Evolutionary conservation across 163 green algal species (phyloP).

Genomic region (Scenedesmus sp.): DNA sequence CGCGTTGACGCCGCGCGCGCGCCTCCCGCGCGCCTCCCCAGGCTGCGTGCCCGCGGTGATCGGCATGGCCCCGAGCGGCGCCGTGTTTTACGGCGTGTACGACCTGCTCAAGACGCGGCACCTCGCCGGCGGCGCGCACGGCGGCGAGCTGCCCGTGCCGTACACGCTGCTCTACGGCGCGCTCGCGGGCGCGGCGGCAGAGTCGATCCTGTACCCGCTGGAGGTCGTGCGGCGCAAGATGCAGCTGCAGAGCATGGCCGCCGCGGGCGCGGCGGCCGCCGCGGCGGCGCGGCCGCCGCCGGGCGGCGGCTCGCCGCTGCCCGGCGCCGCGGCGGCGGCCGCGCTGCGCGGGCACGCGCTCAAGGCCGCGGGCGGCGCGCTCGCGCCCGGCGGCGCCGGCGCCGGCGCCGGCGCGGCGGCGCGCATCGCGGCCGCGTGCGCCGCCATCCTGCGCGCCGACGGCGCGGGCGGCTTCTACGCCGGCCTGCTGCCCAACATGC

Average conservation of each 20-base stretch:
- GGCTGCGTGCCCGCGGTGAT: constrained; percentile 78
- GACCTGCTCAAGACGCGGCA: constrained; percentile 74
- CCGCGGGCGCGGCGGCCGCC: neutral
- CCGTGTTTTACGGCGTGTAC: constrained; percentile 86
- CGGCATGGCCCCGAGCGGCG: constrained; percentile 75
- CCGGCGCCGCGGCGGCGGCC: no score
- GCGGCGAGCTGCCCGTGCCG: constrained; percentile 50
- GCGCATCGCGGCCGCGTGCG: constrained; percentile 44
- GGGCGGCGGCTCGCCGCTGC: no score
- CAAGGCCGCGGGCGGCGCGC: neutral
- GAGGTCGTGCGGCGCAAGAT: constrained; percentile 81
- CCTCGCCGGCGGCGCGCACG: constrained; percentile 19
- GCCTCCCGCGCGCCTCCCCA: constrained; percentile 16
- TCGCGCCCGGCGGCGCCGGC: neutral
- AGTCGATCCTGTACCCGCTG: constrained; percentile 75
- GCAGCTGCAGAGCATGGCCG: constrained; percentile 66
- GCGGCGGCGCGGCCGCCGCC: neutral
- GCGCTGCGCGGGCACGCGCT: constrained; percentile 37
- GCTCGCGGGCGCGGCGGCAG: constrained; percentile 61
- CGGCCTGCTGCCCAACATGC: constrained; percentile 68
- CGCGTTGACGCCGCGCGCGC: no score
- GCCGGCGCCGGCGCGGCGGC: constrained; percentile 1
- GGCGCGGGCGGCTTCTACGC: constrained; percentile 74
- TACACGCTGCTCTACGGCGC: constrained; percentile 76
- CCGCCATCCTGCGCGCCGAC: constrained; percentile 53